phyloP scores from a whole-genome alignment of 495 filamentous ascomycete genomes.

The Aspergillus ostianus region DNA sequence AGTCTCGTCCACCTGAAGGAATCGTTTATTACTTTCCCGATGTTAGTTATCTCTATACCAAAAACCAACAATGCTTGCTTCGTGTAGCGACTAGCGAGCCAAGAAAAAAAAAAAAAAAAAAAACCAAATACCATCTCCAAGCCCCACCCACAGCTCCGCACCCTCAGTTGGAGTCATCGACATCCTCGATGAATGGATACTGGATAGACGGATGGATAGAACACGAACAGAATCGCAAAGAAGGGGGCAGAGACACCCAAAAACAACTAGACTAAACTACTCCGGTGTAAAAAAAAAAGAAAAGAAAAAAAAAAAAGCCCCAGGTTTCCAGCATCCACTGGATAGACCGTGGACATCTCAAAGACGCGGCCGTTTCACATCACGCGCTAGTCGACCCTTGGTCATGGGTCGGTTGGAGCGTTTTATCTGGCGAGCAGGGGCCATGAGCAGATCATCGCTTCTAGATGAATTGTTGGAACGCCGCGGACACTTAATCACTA shows the following conservation, averaged over 20 bases:
- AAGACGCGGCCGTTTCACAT: slow-evolving; percentile 22
- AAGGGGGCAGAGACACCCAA: neutral
- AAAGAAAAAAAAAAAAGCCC: no score
- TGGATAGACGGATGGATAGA: neutral
- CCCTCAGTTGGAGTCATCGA: neutral
- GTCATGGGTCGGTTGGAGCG: slow-evolving; percentile 13
- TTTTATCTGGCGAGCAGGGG: slow-evolving; percentile 14
- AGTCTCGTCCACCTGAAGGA: neutral
- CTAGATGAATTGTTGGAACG: neutral
- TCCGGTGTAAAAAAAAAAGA: no score
- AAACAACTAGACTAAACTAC: neutral
- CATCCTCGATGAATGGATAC: neutral
- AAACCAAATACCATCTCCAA: neutral
- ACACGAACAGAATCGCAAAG: neutral
- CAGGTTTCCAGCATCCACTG: slow-evolving; percentile 4
- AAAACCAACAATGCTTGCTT: neutral
- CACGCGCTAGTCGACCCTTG: slow-evolving; percentile 15
- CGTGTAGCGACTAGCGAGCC: neutral
- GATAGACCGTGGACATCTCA: neutral
- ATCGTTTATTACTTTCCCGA: neutral
- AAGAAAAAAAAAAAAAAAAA: neutral
- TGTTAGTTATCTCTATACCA: neutral
- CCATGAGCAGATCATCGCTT: slow-evolving; percentile 16
- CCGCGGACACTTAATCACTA: no score
- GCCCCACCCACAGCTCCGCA: neutral